Conservation (phyloP, 345 rosid species). For the Dovyalis caffra region DNA sequence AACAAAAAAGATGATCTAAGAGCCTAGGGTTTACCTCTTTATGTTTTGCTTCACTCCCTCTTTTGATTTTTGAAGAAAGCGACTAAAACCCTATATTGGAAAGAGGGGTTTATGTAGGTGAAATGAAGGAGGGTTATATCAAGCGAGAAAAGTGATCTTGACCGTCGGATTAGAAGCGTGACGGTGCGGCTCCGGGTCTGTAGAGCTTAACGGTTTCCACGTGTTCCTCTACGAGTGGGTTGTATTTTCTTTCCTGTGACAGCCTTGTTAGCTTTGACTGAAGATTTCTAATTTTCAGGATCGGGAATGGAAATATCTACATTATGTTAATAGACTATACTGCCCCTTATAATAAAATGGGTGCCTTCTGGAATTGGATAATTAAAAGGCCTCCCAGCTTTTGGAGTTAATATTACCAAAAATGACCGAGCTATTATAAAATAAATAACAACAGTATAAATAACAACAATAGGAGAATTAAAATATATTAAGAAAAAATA, state of each 20-base stretch:
- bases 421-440: no score
- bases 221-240: background rate
- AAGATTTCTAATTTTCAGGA: background rate
- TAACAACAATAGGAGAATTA: no score
- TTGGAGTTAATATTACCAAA: no score
- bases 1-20: background rate
- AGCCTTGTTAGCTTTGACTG: background rate
- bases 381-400: no score
- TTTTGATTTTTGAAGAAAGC: background rate
- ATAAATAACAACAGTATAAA: no score
- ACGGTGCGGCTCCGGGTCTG: background rate
- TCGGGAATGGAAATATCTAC: background rate
- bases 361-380: no score
- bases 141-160: background rate
- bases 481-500: no score
- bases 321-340: background rate
- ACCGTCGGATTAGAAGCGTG: background rate
- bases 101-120: slow-evolving; percentile 6
- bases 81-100: slow-evolving; percentile 9
- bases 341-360: no score
- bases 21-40: background rate
- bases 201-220: background rate
- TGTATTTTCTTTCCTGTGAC: background rate
- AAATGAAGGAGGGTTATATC: background rate
- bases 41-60: background rate